Conservation (phyloP, 352 stramenopile species). For the Globisporangium uncinulatum region DNA sequence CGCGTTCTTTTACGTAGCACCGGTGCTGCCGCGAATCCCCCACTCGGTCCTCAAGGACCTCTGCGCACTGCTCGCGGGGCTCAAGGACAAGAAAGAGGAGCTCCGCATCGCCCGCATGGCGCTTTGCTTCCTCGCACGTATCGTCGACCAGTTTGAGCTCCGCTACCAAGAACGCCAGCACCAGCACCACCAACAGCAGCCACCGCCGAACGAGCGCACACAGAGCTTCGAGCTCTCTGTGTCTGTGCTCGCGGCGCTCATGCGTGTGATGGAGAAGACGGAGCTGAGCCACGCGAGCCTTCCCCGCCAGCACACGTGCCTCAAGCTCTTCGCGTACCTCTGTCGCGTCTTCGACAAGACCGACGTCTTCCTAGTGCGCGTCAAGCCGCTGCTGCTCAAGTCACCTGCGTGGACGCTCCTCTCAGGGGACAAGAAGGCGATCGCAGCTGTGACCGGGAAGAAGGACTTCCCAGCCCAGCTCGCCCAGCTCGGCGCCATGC, state of each 20-base stretch:
- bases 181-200: neutral
- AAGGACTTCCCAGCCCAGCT: slow-evolving; percentile 53
- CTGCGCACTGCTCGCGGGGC: slow-evolving; percentile 46
- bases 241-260: slow-evolving; percentile 32
- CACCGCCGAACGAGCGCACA: slow-evolving; percentile 15
- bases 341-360: slow-evolving; percentile 41
- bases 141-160: slow-evolving; percentile 62
- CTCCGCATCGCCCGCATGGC: slow-evolving; percentile 56
- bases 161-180: slow-evolving; percentile 15
- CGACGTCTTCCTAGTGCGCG: slow-evolving; percentile 34
- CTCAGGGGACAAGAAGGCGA: slow-evolving; percentile 44
- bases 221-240: slow-evolving; percentile 45
- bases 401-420: slow-evolving; percentile 42
- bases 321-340: slow-evolving; percentile 60
- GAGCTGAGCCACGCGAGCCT: slow-evolving; percentile 43
- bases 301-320: slow-evolving; percentile 38
- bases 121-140: slow-evolving; percentile 51
- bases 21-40: slow-evolving; percentile 32
- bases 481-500: slow-evolving; percentile 36
- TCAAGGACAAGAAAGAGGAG: slow-evolving; percentile 84
- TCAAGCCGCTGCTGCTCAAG: slow-evolving; percentile 41
- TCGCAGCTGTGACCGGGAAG: slow-evolving; percentile 26
- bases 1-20: slow-evolving; percentile 68
- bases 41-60: slow-evolving; percentile 69
- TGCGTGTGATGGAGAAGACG: slow-evolving; percentile 42